Conservation (phyloP, 1,139 yeast species). For the Geotrichum phurueaensis region DNA sequence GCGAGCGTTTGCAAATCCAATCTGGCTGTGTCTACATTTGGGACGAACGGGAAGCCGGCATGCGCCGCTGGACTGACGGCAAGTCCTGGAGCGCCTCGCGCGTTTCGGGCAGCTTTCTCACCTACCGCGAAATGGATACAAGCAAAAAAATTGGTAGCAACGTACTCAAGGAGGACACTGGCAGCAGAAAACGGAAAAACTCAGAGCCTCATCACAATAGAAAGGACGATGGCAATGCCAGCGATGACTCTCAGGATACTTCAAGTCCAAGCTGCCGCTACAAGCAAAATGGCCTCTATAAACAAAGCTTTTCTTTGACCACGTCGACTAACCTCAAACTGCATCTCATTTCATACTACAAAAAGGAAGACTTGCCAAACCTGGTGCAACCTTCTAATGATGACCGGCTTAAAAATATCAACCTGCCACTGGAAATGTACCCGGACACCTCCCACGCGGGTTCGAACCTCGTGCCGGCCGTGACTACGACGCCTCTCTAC, state of each 20-base stretch:
- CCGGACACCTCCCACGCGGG: slow-evolving; percentile 34
- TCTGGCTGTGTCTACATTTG: slow-evolving; percentile 53
- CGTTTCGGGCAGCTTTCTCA: slow-evolving; percentile 51
- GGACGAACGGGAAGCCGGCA: slow-evolving; percentile 55
- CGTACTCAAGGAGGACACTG: neutral
- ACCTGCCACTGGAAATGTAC: slow-evolving; percentile 37
- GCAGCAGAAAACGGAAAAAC: slow-evolving; percentile 13
- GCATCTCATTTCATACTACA: slow-evolving; percentile 52
- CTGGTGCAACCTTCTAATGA: slow-evolving; percentile 41
- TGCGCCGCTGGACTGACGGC: slow-evolving; percentile 65
- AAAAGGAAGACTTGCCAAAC: slow-evolving; percentile 33
- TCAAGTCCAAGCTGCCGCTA: slow-evolving; percentile 31
- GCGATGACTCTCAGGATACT: slow-evolving; percentile 20
- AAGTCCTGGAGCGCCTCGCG: slow-evolving; percentile 58
- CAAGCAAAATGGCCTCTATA: slow-evolving; percentile 48
- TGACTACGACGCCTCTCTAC: slow-evolving; percentile 25
- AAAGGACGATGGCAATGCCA: slow-evolving; percentile 14
- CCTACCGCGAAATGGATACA: slow-evolving; percentile 49
- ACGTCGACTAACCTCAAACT: slow-evolving; percentile 47
- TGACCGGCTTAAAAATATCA: slow-evolving; percentile 34
- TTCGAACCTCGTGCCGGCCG: slow-evolving; percentile 27
- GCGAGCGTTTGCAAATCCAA: slow-evolving; percentile 44
- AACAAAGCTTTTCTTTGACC: slow-evolving; percentile 52
- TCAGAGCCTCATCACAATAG: slow-evolving; percentile 9
- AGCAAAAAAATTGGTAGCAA: slow-evolving; percentile 13